A percentile compares a stretch with the other conserved stretches of the same genome.
These are phyloP conservation scores for Allium sativum DNA, from an alignment of 106 monocot genomes.

Conservation along the genomic window DNA sequence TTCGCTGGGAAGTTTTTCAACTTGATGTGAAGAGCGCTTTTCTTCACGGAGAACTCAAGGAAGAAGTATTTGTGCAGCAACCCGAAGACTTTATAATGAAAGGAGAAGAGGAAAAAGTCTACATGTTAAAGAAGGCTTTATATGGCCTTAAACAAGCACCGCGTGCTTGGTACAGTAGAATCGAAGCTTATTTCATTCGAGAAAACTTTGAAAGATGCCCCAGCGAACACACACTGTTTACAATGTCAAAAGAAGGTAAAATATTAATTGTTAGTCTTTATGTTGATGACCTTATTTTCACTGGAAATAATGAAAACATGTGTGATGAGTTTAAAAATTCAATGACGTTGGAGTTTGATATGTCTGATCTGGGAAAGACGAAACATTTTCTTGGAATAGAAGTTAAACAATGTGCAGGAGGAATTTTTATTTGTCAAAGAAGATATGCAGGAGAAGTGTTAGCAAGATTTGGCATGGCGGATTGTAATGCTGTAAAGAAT, in stretches of 20 bases:
- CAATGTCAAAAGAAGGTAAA: constrained; percentile 3
- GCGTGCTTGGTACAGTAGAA: constrained; percentile 6
- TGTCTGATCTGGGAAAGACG: constrained; percentile 7
- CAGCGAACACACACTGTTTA: constrained; percentile 2
- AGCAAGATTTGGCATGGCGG: not conserved
- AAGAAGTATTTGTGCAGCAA: constrained; percentile 7
- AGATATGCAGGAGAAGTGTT: constrained; percentile 3
- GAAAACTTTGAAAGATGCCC: constrained; percentile 5
- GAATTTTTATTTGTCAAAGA: constrained; percentile 7
- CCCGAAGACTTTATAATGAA: constrained; percentile 1
- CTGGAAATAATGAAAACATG: constrained; percentile 8
- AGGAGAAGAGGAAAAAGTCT: constrained; percentile 2
- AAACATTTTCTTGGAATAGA: constrained; percentile 7
- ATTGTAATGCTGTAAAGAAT: not conserved
- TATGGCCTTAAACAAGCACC: constrained; percentile 3
- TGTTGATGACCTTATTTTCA: constrained; percentile 5
- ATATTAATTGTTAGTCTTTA: constrained; percentile 3
- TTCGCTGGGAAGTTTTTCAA: not conserved
- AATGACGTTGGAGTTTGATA: constrained; percentile 6
- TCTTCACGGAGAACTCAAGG: constrained; percentile 5
- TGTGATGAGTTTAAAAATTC: constrained; percentile 2
- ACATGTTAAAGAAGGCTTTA: not conserved
- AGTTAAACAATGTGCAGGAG: not conserved
- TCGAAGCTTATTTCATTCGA: not conserved
- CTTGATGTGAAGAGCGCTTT: constrained; percentile 3